Percentiles rank a stretch among this genome's conserved stretches.
phyloP scores from a whole-genome alignment of 495 filamentous ascomycete species.

The Talaromyces trachyspermus region DNA sequence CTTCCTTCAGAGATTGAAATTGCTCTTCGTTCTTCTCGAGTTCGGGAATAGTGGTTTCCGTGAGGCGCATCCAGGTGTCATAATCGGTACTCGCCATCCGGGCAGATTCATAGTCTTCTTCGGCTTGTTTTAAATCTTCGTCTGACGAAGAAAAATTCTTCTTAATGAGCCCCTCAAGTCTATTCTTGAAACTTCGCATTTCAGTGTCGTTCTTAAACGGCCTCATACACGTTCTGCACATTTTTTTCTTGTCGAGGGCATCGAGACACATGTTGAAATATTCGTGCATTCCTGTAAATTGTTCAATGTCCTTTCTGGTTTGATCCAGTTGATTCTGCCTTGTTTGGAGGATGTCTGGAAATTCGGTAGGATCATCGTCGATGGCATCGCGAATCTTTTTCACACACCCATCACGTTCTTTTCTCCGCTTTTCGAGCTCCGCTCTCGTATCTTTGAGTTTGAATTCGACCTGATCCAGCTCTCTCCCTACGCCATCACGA shows the following conservation, averaged over 20 bases:
- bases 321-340: slow-evolving; percentile 54
- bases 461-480: slow-evolving; percentile 71
- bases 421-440: slow-evolving; percentile 53
- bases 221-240: slow-evolving; percentile 64
- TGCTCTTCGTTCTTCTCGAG: slow-evolving; percentile 54
- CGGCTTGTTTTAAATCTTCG: slow-evolving; percentile 41
- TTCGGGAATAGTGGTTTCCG: slow-evolving; percentile 61
- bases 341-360: slow-evolving; percentile 42
- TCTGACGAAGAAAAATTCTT: slow-evolving; percentile 48
- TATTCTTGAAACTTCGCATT: slow-evolving; percentile 50
- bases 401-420: slow-evolving; percentile 54
- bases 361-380: slow-evolving; percentile 47
- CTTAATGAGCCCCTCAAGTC: slow-evolving; percentile 51
- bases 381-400: slow-evolving; percentile 42
- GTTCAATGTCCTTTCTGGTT: slow-evolving; percentile 54
- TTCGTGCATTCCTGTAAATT: slow-evolving; percentile 51
- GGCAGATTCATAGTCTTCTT: slow-evolving; percentile 49
- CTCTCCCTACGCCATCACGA: slow-evolving; percentile 60
- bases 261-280: slow-evolving; percentile 58
- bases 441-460: slow-evolving; percentile 60
- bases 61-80: slow-evolving; percentile 64
- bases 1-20: slow-evolving; percentile 46
- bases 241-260: slow-evolving; percentile 50
- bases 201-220: slow-evolving; percentile 53
- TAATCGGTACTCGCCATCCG: slow-evolving; percentile 56